phyloP scores from a whole-genome alignment of 2,329 filamentous ascomycete genomes.

The Beauveria rudraprayagi region DNA sequence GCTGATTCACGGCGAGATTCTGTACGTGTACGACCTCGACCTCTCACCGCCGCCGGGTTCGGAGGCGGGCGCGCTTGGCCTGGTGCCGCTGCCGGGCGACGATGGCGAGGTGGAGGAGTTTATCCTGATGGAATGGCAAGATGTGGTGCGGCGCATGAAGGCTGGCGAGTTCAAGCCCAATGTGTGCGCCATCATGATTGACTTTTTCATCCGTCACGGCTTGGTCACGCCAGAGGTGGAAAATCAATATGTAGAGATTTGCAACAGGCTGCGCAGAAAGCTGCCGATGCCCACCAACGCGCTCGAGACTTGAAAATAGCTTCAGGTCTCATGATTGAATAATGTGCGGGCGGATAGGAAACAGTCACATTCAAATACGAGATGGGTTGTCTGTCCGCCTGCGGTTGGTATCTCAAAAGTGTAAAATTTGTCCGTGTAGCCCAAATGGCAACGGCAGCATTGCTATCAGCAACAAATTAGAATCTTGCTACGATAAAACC shows the following conservation, averaged over 20 bases:
- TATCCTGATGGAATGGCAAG: slow-evolving; percentile 51
- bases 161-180: slow-evolving; percentile 77
- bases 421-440: slow-evolving; percentile 39
- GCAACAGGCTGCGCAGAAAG: slow-evolving; percentile 33
- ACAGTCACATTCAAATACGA: not conserved
- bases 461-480: slow-evolving; percentile 5
- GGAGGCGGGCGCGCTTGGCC: slow-evolving; percentile 40
- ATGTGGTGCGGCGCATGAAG: slow-evolving; percentile 54
- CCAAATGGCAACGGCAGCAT: slow-evolving; percentile 39
- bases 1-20: slow-evolving; percentile 30
- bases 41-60: slow-evolving; percentile 39
- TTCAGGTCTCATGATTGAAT: not conserved
- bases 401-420: slow-evolving; percentile 7
- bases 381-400: not conserved
- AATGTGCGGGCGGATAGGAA: not conserved
- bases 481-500: slow-evolving; percentile 2
- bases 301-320: not conserved
- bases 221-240: slow-evolving; percentile 66
- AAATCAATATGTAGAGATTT: slow-evolving; percentile 62
- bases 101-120: slow-evolving; percentile 69
- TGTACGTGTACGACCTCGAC: slow-evolving; percentile 71
- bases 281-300: slow-evolving; percentile 31
- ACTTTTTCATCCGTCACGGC: slow-evolving; percentile 75
- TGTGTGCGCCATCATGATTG: slow-evolving; percentile 66
- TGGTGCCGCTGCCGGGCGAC: slow-evolving; percentile 61